Evolutionary conservation across 441 rosid genomes (phyloP).

Genomic region (Codiaeum variegatum): DNA sequence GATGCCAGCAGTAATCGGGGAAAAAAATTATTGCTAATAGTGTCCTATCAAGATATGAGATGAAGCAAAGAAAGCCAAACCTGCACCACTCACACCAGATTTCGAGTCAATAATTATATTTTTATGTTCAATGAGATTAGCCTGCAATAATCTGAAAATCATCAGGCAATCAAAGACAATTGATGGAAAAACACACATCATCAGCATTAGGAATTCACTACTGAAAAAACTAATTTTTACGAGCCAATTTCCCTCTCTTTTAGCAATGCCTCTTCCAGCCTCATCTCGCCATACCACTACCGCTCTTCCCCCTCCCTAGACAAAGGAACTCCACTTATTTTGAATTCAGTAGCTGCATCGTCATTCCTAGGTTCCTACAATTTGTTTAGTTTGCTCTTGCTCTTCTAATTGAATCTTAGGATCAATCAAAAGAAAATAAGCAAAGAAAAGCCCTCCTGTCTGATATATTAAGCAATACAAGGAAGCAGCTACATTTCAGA

Average conservation of each 20-base stretch:
- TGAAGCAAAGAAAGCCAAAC: conserved; percentile 32
- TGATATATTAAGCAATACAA: background rate
- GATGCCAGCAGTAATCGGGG: conserved; percentile 10
- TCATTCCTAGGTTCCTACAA: background rate
- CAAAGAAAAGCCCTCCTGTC: background rate
- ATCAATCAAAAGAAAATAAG: background rate
- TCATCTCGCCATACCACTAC: background rate
- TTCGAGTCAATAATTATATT: conserved; percentile 81
- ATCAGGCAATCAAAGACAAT: background rate
- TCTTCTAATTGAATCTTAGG: background rate
- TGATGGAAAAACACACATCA: background rate
- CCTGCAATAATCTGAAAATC: conserved; percentile 43
- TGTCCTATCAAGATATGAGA: background rate
- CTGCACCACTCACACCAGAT: conserved; percentile 99
- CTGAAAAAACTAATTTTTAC: background rate
- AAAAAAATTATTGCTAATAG: conserved; percentile 3
- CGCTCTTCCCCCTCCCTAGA: background rate
- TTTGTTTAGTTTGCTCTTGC: background rate
- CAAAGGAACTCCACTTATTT: background rate
- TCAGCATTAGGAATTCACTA: background rate
- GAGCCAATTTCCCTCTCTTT: background rate
- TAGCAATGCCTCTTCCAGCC: background rate
- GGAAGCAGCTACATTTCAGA: background rate
- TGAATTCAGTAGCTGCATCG: no score
- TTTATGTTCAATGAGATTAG: conserved; percentile 56